Evolutionary conservation across 305 asterid species (phyloP).

Genomic region (Caryopteris hybrid): DNA sequence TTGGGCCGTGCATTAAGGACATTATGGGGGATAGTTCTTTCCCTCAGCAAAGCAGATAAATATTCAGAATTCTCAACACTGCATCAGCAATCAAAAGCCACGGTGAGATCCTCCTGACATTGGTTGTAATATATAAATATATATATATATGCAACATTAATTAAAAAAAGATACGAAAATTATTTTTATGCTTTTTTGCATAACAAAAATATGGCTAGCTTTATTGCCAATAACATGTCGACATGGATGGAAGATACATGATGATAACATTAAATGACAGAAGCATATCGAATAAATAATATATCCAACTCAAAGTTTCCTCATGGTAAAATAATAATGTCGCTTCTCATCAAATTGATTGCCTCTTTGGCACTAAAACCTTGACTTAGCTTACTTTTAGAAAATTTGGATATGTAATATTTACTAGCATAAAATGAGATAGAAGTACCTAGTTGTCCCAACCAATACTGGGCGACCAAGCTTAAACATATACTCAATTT

Average conservation of each 20-base stretch:
- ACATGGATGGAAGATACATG: no score
- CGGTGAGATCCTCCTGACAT: slow-evolving; percentile 3
- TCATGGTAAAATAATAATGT: not conserved
- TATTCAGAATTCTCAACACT: slow-evolving; percentile 96
- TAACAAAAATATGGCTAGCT: slow-evolving; percentile 4
- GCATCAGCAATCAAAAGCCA: slow-evolving; percentile 38
- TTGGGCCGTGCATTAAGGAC: slow-evolving; percentile 98
- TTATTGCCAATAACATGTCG: slow-evolving; percentile 2
- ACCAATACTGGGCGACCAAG: slow-evolving; percentile 94
- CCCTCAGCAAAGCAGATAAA: slow-evolving; percentile 71
- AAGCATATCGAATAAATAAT: not conserved
- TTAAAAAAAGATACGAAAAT: not conserved
- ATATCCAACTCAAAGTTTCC: slow-evolving; percentile 3
- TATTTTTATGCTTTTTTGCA: not conserved
- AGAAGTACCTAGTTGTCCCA: slow-evolving; percentile 89
- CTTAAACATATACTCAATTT: slow-evolving; percentile 81
- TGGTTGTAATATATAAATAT: no score
- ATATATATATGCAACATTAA: not conserved
- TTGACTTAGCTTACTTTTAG: not conserved
- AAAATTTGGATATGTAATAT: slow-evolving; percentile 3
- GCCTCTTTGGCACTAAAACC: slow-evolving; percentile 7
- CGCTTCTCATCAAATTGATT: not conserved
- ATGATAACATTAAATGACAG: not conserved
- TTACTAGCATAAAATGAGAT: slow-evolving; percentile 21
- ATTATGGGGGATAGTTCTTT: slow-evolving; percentile 81